phyloP scores from a whole-genome alignment of 2,329 filamentous ascomycete species.

The Chrysoporthe puriensis region DNA sequence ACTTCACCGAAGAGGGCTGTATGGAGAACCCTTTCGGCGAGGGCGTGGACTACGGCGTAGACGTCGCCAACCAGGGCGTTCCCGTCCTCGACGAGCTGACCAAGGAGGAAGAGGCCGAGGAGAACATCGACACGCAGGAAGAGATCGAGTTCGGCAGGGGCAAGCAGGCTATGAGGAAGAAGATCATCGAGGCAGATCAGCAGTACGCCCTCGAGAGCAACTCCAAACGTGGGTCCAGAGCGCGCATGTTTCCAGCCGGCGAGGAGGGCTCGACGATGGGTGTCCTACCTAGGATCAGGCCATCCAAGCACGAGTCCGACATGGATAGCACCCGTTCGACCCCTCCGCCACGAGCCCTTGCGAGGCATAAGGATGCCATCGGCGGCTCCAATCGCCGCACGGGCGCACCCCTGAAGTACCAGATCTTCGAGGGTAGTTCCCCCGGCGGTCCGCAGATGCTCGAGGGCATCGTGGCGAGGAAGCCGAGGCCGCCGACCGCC shows the following conservation, averaged over 20 bases:
- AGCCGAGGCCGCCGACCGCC: constrained; percentile 76
- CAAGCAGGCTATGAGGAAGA: constrained; percentile 74
- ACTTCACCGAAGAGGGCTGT: constrained; percentile 87
- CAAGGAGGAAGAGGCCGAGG: constrained; percentile 64
- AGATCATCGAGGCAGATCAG: constrained; percentile 77
- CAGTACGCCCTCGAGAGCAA: constrained; percentile 67
- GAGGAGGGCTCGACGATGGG: constrained; percentile 58
- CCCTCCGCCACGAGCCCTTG: constrained; percentile 49
- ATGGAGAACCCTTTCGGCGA: constrained; percentile 87
- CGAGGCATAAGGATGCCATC: constrained; percentile 40
- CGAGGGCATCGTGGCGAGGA: constrained; percentile 60
- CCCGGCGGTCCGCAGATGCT: constrained; percentile 57
- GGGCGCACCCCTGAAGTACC: constrained; percentile 59
- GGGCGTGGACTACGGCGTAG: constrained; percentile 66
- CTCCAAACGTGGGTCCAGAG: constrained; percentile 56
- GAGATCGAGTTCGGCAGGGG: constrained; percentile 72
- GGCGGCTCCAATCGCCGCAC: constrained; percentile 46
- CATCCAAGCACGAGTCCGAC: constrained; percentile 64
- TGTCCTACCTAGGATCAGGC: constrained; percentile 65
- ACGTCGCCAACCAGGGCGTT: constrained; percentile 70
- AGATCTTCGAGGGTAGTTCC: constrained; percentile 64
- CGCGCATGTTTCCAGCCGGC: constrained; percentile 34
- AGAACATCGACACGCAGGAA: constrained; percentile 75
- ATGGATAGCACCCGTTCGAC: constrained; percentile 57
- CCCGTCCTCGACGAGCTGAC: constrained; percentile 69